Evolutionary conservation across 305 asterid genomes (phyloP).

Genomic region (Fraxinus ornus): DNA sequence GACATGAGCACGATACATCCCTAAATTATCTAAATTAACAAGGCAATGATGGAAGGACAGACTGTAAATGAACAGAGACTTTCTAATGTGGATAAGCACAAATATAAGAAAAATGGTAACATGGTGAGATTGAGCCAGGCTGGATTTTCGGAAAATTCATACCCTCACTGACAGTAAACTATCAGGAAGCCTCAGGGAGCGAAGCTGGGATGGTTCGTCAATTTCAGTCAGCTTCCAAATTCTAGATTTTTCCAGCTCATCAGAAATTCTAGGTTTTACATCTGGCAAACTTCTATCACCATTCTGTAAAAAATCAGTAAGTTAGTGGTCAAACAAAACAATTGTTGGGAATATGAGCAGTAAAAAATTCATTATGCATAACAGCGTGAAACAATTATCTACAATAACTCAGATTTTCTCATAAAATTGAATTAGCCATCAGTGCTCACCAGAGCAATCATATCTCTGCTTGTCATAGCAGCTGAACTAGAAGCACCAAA

Average conservation of each 20-base stretch:
- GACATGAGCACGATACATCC: not conserved
- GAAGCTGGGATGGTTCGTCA: constrained; percentile 53
- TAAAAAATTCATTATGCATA: not conserved
- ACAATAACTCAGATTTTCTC: constrained; percentile 7
- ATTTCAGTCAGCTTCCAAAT: constrained; percentile 60
- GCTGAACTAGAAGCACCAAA: constrained; percentile 48
- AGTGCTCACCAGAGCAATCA: constrained; percentile 40
- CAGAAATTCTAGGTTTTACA: constrained; percentile 42
- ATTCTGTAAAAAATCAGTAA: constrained; percentile 30
- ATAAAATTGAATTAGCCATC: not conserved
- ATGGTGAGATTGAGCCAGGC: constrained; percentile 6
- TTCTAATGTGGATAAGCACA: not conserved
- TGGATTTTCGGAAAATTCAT: constrained; percentile 14
- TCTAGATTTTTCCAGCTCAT: constrained; percentile 51
- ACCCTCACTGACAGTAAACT: constrained; percentile 51
- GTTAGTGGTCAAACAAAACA: constrained; percentile 5
- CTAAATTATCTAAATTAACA: not conserved
- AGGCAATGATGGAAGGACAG: not conserved
- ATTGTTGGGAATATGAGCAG: constrained; percentile 5
- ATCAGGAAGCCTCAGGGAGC: constrained; percentile 58
- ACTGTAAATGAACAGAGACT: not conserved
- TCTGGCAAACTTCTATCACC: constrained; percentile 49
- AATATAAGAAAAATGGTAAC: not conserved
- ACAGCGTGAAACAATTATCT: not conserved
- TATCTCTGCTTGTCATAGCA: constrained; percentile 45